phyloP scores from a whole-genome alignment of 352 stramenopile species.

The Globisporangium splendens region DNA sequence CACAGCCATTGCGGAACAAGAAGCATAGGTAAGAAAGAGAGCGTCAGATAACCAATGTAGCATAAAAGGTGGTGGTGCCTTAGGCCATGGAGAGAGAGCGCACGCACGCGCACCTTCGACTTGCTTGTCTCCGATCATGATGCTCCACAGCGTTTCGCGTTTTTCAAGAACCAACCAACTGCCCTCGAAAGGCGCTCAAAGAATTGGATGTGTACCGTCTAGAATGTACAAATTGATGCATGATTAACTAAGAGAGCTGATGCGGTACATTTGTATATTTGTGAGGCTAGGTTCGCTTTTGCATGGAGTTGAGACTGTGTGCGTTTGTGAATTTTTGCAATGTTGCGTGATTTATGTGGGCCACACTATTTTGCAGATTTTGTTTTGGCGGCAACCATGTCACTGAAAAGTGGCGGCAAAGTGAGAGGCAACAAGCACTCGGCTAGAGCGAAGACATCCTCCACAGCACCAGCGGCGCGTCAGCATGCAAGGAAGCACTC shows the following conservation, averaged over 20 bases:
- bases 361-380: background rate
- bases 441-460: background rate
- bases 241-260: too few species aligned
- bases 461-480: background rate
- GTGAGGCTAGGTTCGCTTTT: too few species aligned
- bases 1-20: too few species aligned
- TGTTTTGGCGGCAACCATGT: background rate
- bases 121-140: slow-evolving; percentile 14
- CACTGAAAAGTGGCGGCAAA: background rate
- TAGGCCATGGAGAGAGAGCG: too few species aligned
- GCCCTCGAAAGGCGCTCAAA: too few species aligned
- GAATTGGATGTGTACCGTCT: too few species aligned
- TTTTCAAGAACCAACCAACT: slow-evolving; percentile 13
- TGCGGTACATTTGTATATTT: too few species aligned
- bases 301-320: too few species aligned
- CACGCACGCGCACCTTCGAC: slow-evolving; percentile 10
- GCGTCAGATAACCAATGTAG: background rate
- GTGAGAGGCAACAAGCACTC: background rate
- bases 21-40: too few species aligned
- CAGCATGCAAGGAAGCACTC: background rate
- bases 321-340: background rate
- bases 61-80: background rate
- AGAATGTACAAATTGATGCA: too few species aligned
- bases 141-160: slow-evolving; percentile 15
- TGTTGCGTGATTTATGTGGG: background rate